Percentiles rank a stretch among this genome's conserved stretches.
phyloP scores from a whole-genome alignment of 176 grass and related monocot species.

The Ensete glaucum region DNA sequence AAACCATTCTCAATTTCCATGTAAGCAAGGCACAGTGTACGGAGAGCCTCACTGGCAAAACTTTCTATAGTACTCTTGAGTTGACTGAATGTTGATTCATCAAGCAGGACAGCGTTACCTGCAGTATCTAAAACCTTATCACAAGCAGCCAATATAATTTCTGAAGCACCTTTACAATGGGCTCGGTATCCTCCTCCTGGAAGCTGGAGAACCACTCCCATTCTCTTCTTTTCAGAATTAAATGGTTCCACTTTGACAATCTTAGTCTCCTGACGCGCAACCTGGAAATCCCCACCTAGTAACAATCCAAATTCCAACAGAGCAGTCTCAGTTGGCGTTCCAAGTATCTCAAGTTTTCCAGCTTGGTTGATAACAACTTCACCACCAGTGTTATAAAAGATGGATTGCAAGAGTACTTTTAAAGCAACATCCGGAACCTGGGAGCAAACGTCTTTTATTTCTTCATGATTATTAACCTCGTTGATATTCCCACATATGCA shows the following conservation, averaged over 20 bases:
- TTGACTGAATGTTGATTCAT: not conserved
- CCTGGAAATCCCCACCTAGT: slow-evolving; percentile 4
- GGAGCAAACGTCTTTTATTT: not conserved
- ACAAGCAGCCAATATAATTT: slow-evolving; percentile 11
- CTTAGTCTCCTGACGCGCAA: not conserved
- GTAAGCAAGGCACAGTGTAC: slow-evolving; percentile 82
- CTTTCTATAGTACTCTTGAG: slow-evolving; percentile 3
- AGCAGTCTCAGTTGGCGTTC: slow-evolving; percentile 12
- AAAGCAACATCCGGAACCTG: not conserved
- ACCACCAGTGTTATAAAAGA: slow-evolving; percentile 11
- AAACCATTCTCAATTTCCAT: slow-evolving; percentile 51
- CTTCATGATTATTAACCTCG: not conserved
- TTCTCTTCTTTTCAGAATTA: slow-evolving; percentile 15
- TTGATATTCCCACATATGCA: slow-evolving; percentile 4
- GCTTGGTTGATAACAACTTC: slow-evolving; percentile 6
- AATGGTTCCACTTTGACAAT: slow-evolving; percentile 9
- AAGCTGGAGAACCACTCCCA: slow-evolving; percentile 10
- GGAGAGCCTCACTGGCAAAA: slow-evolving; percentile 75
- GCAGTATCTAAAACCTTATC: not conserved
- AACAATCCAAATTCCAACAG: slow-evolving; percentile 9
- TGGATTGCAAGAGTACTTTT: slow-evolving; percentile 3
- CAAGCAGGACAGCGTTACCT: not conserved
- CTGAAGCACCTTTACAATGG: slow-evolving; percentile 15
- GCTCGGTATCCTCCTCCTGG: slow-evolving; percentile 4
- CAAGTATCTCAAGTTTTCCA: slow-evolving; percentile 10